Percentiles rank a stretch among this genome's conserved stretches.
Evolutionary conservation across 768 basidiomycete species (phyloP).

Genomic region (Pisolithus orientalis): DNA sequence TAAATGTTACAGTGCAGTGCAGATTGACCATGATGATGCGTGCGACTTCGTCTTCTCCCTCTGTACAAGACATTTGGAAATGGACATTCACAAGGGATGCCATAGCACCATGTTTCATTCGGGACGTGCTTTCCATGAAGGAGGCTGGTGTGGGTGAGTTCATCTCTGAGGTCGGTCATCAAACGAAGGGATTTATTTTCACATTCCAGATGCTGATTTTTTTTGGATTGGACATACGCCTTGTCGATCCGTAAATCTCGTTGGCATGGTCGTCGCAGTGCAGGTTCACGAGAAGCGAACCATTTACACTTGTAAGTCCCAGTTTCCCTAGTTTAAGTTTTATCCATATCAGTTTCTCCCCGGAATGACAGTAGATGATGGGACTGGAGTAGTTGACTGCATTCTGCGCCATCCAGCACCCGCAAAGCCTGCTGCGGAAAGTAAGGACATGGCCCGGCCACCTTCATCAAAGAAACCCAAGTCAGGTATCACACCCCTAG

Average conservation of each 20-base stretch:
- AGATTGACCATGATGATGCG: too few species aligned
- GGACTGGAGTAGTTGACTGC: conserved; percentile 69
- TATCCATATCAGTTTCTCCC: neutral
- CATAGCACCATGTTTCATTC: conserved; percentile 47
- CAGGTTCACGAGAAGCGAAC: conserved; percentile 53
- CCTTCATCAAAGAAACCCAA: conserved; percentile 13
- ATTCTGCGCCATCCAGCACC: conserved; percentile 34
- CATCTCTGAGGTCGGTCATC: neutral
- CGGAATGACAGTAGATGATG: conserved; percentile 60
- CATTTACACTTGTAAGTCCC: conserved; percentile 48
- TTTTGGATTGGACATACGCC: conserved; percentile 70
- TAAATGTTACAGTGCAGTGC: too few species aligned
- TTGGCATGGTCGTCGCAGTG: conserved; percentile 62
- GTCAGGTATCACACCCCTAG: conserved; percentile 1
- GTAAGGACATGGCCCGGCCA: conserved; percentile 1
- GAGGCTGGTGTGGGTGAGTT: conserved; percentile 27
- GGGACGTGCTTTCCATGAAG: conserved; percentile 46
- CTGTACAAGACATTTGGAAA: conserved; percentile 25
- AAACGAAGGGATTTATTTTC: neutral
- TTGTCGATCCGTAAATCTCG: conserved; percentile 54
- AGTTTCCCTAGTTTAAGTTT: neutral
- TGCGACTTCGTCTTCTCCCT: neutral
- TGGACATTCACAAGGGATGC: conserved; percentile 57
- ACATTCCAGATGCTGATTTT: conserved; percentile 44
- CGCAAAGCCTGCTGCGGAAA: conserved; percentile 5